These are phyloP conservation scores for Crataegus laevigata DNA, from an alignment of 306 rosid species.

Conservation along the genomic window DNA sequence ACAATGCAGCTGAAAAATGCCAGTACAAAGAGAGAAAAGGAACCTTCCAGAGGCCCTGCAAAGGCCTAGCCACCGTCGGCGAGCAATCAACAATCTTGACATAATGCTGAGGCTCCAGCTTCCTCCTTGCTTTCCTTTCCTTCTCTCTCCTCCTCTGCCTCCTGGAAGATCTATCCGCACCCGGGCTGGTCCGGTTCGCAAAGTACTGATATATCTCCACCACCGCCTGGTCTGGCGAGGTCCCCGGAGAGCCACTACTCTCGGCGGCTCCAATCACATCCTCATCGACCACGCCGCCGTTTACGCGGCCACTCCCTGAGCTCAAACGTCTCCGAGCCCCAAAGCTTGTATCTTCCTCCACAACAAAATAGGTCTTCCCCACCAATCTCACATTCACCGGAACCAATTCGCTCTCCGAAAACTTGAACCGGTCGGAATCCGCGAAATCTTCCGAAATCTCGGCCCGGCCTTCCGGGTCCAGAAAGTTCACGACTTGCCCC, in stretches of 20 bases:
- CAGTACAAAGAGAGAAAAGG: slow-evolving; percentile 25
- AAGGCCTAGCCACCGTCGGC: slow-evolving; percentile 65
- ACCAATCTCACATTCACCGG: slow-evolving; percentile 58
- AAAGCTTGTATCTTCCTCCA: slow-evolving; percentile 59
- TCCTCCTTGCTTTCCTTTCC: slow-evolving; percentile 64
- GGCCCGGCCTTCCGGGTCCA: slow-evolving; percentile 53
- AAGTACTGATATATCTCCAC: slow-evolving; percentile 78
- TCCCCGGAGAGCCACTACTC: slow-evolving; percentile 55
- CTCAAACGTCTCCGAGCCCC: slow-evolving; percentile 44
- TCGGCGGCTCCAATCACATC: slow-evolving; percentile 28
- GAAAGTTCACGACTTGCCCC: slow-evolving; percentile 43
- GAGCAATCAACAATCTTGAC: slow-evolving; percentile 82
- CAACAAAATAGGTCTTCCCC: slow-evolving; percentile 69
- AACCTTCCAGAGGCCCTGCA: slow-evolving; percentile 99
- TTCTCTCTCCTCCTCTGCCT: slow-evolving; percentile 71
- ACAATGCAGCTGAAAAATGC: not conserved
- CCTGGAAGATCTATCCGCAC: slow-evolving; percentile 58
- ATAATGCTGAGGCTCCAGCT: slow-evolving; percentile 86
- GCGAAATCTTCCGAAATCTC: slow-evolving; percentile 24
- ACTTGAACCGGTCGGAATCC: slow-evolving; percentile 14
- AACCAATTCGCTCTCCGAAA: slow-evolving; percentile 34
- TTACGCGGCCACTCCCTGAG: slow-evolving; percentile 24
- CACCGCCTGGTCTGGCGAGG: slow-evolving; percentile 62
- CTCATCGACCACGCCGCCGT: slow-evolving; percentile 34
- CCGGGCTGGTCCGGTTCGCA: slow-evolving; percentile 81